These are phyloP conservation scores for Colletotrichum kahawae DNA, from an alignment of 2,329 filamentous ascomycete species.

Conservation along the genomic window DNA sequence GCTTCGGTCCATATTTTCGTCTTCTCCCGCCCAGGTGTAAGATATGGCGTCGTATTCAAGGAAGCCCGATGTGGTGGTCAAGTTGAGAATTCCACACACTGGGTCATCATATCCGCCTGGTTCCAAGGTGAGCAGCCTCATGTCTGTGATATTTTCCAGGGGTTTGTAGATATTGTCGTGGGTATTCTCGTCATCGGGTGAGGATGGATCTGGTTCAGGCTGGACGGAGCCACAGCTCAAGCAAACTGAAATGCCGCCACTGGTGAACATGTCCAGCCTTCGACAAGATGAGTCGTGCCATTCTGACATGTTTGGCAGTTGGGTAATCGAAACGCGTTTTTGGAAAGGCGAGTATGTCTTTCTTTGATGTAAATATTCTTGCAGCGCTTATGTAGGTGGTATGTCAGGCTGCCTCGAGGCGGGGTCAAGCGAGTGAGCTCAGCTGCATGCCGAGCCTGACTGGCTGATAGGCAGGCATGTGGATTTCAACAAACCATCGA, in stretches of 20 bases:
- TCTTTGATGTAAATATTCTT: neutral
- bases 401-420: neutral
- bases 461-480: neutral
- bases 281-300: neutral
- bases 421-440: neutral
- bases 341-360: neutral
- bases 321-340: no score
- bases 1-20: neutral
- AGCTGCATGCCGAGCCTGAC: neutral
- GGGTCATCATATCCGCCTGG: neutral
- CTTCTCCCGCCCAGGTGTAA: conserved; percentile 38
- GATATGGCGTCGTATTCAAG: conserved; percentile 37
- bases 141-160: neutral
- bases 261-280: neutral
- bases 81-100: neutral
- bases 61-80: neutral
- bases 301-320: neutral
- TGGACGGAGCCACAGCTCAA: neutral
- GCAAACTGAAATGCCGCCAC: neutral
- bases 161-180: neutral
- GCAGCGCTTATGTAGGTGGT: neutral
- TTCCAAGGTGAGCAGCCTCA: neutral
- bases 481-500: neutral
- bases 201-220: fast-evolving
- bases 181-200: fast-evolving